phyloP scores from a whole-genome alignment of 441 rosid genomes.

The Isatis lusitanica region DNA sequence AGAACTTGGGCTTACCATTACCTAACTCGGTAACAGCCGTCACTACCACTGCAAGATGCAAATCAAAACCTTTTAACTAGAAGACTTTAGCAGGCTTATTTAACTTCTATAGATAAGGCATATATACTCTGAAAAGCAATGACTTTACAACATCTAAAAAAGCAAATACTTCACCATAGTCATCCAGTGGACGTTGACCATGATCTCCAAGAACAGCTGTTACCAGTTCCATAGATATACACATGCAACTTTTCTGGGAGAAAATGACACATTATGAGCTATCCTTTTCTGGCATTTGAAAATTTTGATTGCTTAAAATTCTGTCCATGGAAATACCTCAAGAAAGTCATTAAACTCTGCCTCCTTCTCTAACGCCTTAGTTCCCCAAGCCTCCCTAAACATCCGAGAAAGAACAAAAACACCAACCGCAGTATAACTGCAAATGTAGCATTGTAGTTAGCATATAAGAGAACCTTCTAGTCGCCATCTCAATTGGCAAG shows the following conservation, averaged over 20 bases:
- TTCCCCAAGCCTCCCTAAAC: constrained; percentile 94
- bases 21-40: constrained; percentile 95
- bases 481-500: constrained; percentile 8
- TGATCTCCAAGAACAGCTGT: constrained; percentile 99
- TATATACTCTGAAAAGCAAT: background rate
- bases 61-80: constrained; percentile 16
- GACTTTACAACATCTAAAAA: background rate
- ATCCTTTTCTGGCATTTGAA: background rate
- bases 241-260: constrained; percentile 68
- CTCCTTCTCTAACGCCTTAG: constrained; percentile 63
- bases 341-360: constrained; percentile 79
- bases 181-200: constrained; percentile 89
- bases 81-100: constrained; percentile 8
- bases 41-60: constrained; percentile 71
- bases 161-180: constrained; percentile 54
- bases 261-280: constrained; percentile 11
- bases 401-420: constrained; percentile 91
- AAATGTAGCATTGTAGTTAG: constrained; percentile 23
- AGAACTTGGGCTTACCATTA: constrained; percentile 87
- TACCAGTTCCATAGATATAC: constrained; percentile 97
- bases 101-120: constrained; percentile 2
- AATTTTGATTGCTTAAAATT: background rate
- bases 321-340: constrained; percentile 54
- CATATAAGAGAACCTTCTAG: constrained; percentile 2
- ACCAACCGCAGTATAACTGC: constrained; percentile 94